Conservation (phyloP, 352 stramenopile genomes). For the Globisporangium okanoganense region DNA sequence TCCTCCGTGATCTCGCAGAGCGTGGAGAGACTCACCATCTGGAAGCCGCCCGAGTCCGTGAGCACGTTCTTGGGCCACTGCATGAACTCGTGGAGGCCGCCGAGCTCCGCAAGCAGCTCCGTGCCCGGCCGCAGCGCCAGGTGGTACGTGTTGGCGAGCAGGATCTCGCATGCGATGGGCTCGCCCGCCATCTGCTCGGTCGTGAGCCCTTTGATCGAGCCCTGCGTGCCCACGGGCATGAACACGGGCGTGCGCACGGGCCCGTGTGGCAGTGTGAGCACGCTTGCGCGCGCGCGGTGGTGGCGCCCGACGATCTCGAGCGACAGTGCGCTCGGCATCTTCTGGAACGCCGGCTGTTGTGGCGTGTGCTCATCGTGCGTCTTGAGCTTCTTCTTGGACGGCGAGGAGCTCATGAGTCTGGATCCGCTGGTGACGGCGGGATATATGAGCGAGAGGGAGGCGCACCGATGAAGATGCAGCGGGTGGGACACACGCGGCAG, state of each 20-base stretch:
- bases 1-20: conserved; percentile 92
- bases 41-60: conserved; percentile 97
- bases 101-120: conserved; percentile 72
- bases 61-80: conserved; percentile 92
- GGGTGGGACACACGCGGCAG: neutral
- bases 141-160: conserved; percentile 98
- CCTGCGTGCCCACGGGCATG: conserved; percentile 97
- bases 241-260: conserved; percentile 92
- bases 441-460: neutral
- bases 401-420: conserved; percentile 12
- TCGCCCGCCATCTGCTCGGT: conserved; percentile 65
- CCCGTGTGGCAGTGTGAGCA: conserved; percentile 82
- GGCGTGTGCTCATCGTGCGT: neutral
- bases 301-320: conserved; percentile 42
- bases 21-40: conserved; percentile 96
- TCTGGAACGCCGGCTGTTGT: conserved; percentile 12
- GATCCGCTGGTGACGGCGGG: conserved; percentile 7
- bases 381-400: conserved; percentile 18
- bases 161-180: conserved; percentile 86
- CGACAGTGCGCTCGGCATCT: conserved; percentile 46
- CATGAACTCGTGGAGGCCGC: conserved; percentile 97
- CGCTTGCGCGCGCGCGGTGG: conserved; percentile 62
- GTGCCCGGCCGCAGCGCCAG: conserved; percentile 93
- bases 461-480: neutral
- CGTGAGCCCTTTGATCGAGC: conserved; percentile 93